Conservation (phyloP, 345 rosid genomes). For the Turritis glabra region DNA sequence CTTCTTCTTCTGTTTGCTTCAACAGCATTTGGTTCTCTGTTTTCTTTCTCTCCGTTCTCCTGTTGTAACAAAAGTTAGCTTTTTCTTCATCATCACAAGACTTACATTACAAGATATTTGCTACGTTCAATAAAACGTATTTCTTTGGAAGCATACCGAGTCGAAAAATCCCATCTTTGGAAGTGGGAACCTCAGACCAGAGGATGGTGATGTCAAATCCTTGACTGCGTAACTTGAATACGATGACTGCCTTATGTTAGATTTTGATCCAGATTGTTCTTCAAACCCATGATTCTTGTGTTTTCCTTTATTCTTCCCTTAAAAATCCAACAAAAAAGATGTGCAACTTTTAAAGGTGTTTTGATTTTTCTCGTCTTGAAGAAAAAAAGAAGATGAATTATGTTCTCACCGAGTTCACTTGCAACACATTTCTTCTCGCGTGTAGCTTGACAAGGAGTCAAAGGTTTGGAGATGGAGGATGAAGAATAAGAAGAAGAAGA, state of each 20-base stretch:
- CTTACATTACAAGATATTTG: background rate
- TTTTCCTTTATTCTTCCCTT: constrained; percentile 18
- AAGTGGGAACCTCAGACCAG: constrained; percentile 31
- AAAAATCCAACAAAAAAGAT: background rate
- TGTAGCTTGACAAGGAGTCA: constrained; percentile 27
- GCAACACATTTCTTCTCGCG: constrained; percentile 17
- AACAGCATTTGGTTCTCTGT: constrained; percentile 26
- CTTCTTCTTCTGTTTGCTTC: constrained; percentile 18
- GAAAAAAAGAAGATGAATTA: background rate
- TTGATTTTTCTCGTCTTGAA: background rate
- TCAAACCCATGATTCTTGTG: constrained; percentile 11
- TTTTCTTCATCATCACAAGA: background rate
- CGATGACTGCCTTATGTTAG: constrained; percentile 17
- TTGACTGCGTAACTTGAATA: background rate
- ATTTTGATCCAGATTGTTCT: constrained; percentile 31
- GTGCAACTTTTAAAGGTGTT: background rate
- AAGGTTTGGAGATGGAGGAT: constrained; percentile 6
- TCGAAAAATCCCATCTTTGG: constrained; percentile 36
- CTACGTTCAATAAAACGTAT: background rate
- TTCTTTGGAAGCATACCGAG: constrained; percentile 22
- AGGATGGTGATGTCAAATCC: constrained; percentile 24
- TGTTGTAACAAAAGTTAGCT: constrained; percentile 1
- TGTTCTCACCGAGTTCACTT: constrained; percentile 28
- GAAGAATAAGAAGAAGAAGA: background rate
- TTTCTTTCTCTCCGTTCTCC: constrained; percentile 35